phyloP scores from a whole-genome alignment of 441 rosid species.

The Omphalea diandra region DNA sequence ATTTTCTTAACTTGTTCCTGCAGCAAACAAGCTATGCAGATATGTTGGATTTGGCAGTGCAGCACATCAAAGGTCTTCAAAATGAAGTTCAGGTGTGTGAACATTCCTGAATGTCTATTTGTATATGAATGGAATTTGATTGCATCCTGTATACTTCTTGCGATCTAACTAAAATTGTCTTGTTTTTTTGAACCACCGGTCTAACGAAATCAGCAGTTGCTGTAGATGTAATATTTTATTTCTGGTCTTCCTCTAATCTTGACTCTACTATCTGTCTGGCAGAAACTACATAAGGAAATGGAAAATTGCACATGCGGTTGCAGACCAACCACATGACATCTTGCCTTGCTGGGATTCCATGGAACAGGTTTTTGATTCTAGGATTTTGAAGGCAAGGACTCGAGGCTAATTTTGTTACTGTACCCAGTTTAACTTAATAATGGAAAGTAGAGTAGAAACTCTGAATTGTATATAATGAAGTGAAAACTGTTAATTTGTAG shows the following conservation, averaged over 20 bases:
- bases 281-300: constrained; percentile 74
- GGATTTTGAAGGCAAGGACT: constrained; percentile 18
- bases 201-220: no score
- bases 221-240: no score
- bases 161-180: no score
- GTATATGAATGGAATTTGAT: no score
- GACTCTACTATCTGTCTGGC: constrained; percentile 19
- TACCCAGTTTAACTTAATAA: constrained; percentile 25
- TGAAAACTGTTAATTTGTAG: constrained; percentile 1
- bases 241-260: background rate
- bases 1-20: constrained; percentile 19
- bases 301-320: constrained; percentile 79
- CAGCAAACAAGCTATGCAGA: constrained; percentile 98
- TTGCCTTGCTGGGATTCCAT: background rate
- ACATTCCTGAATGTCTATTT: no score
- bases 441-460: constrained; percentile 24
- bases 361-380: constrained; percentile 5
- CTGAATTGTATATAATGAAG: constrained; percentile 28
- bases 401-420: constrained; percentile 30
- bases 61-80: constrained; percentile 94
- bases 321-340: constrained; percentile 41
- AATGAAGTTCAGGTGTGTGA: constrained; percentile 75
- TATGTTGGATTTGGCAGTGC: constrained; percentile 95
- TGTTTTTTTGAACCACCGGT: no score
- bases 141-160: no score